These are phyloP conservation scores for Trichophyton mentagrophytes DNA, from an alignment of 2,329 filamentous ascomycete genomes.

Conservation along the genomic window DNA sequence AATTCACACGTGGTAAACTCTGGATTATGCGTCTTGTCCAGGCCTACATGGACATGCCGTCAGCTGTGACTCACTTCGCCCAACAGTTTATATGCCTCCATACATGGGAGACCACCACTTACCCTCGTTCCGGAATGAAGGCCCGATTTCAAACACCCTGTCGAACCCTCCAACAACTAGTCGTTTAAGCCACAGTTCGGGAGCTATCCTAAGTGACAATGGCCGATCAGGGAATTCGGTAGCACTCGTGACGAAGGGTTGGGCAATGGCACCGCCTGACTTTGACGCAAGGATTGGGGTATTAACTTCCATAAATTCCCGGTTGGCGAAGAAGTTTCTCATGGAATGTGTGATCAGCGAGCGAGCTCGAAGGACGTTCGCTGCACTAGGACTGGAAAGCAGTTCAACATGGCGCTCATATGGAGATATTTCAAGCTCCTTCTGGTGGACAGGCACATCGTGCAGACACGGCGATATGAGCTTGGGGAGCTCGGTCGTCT, in stretches of 20 bases:
- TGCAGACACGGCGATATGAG: conserved; percentile 68
- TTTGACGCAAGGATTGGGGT: conserved; percentile 75
- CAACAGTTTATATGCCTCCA: background rate
- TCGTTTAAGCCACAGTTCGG: conserved; percentile 89
- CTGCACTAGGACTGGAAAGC: conserved; percentile 56
- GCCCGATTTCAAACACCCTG: conserved; percentile 83
- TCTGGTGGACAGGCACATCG: conserved; percentile 58
- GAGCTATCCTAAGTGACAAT: conserved; percentile 74
- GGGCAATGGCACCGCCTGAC: conserved; percentile 76
- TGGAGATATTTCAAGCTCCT: conserved; percentile 58
- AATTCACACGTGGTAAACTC: conserved; percentile 98
- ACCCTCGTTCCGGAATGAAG: conserved; percentile 86
- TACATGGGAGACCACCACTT: conserved; percentile 12
- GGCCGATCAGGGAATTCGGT: conserved; percentile 61
- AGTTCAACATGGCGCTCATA: conserved; percentile 76
- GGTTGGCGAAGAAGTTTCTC: conserved; percentile 57
- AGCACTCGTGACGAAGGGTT: conserved; percentile 69
- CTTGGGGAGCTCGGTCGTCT: conserved; percentile 53
- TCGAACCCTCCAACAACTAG: conserved; percentile 81
- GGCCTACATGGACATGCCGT: conserved; percentile 26
- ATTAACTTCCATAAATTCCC: conserved; percentile 71
- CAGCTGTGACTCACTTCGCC: conserved; percentile 7
- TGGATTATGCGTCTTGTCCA: conserved; percentile 86
- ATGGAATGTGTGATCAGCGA: conserved; percentile 62
- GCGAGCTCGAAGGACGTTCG: conserved; percentile 60